A percentile compares a stretch with the other conserved stretches of the same genome.
Conservation (phyloP, 108 stramenopile genomes). For the Chaetoceros muelleri region DNA sequence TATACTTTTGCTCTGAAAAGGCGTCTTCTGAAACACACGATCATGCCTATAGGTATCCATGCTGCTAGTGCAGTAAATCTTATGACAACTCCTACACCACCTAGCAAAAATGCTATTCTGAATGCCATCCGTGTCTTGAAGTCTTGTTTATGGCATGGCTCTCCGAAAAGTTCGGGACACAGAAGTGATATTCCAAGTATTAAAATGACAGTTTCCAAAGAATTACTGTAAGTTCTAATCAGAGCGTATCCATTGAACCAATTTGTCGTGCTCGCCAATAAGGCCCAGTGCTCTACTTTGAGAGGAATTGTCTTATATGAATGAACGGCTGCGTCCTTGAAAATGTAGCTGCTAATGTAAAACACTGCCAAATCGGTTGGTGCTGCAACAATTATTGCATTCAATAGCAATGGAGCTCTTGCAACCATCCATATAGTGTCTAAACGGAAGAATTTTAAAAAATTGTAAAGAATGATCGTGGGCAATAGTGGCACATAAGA, state of each 20-base stretch:
- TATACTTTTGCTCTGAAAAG: slow-evolving; percentile 3
- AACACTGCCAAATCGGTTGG: slow-evolving; percentile 63
- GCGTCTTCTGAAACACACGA: slow-evolving; percentile 32
- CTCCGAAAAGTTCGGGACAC: slow-evolving; percentile 15
- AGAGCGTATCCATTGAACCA: slow-evolving; percentile 82
- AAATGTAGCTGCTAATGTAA: slow-evolving; percentile 26
- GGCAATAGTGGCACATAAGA: slow-evolving; percentile 71
- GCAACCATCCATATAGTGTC: slow-evolving; percentile 48
- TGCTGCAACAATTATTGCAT: slow-evolving; percentile 61
- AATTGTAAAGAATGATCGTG: slow-evolving; percentile 50
- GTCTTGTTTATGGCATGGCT: not conserved
- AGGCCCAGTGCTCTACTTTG: slow-evolving; percentile 2
- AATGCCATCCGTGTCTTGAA: slow-evolving; percentile 3
- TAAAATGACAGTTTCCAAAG: slow-evolving; percentile 49
- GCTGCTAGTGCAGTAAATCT: slow-evolving; percentile 74
- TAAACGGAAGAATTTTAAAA: slow-evolving; percentile 16
- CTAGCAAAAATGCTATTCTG: slow-evolving; percentile 58
- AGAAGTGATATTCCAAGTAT: slow-evolving; percentile 40
- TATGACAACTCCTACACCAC: slow-evolving; percentile 66
- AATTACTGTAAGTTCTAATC: slow-evolving; percentile 73
- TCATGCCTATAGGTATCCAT: slow-evolving; percentile 65
- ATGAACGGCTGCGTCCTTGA: not conserved
- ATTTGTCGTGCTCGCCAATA: slow-evolving; percentile 24
- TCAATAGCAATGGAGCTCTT: slow-evolving; percentile 58
- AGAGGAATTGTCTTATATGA: not conserved